Evolutionary conservation across 257 asterid species (phyloP).

Genomic region (Solanum bulbocastanum): DNA sequence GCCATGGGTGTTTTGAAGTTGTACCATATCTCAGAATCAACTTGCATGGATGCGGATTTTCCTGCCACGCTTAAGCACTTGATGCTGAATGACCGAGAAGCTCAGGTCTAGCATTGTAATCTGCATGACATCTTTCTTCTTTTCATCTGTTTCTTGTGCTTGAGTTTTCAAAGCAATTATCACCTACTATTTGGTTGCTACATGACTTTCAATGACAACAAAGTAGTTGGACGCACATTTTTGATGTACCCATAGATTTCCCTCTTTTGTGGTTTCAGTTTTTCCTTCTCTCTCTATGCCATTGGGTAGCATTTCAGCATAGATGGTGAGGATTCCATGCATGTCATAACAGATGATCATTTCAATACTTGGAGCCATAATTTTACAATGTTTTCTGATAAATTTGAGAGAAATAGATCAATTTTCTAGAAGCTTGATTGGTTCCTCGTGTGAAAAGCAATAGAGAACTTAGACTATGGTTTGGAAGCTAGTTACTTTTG

Average conservation of each 20-base stretch:
- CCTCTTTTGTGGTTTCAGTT: not conserved
- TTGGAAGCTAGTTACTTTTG: not conserved
- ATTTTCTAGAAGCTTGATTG: not conserved
- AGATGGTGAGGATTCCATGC: not conserved
- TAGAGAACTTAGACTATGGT: not conserved
- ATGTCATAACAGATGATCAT: not conserved
- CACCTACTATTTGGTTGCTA: not conserved
- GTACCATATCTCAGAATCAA: conserved; percentile 72
- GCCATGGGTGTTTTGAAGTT: conserved; percentile 85
- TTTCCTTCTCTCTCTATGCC: not conserved
- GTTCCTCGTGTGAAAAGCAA: not conserved
- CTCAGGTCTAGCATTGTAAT: conserved; percentile 49
- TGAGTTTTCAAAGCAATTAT: not conserved
- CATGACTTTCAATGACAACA: not conserved
- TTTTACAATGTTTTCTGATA: not conserved
- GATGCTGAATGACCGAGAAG: conserved; percentile 89
- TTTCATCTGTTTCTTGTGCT: not conserved
- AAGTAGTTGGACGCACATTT: not conserved
- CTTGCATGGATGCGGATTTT: conserved; percentile 95
- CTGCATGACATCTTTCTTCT: not conserved
- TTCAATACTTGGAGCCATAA: not conserved
- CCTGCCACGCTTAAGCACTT: conserved; percentile 74
- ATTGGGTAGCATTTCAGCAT: not conserved
- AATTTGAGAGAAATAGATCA: not conserved
- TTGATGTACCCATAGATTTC: not conserved